Percentiles rank a stretch among this genome's conserved stretches.
Conservation (phyloP, 192 early-diverging fungal genomes). For the Coemansia sp. region DNA sequence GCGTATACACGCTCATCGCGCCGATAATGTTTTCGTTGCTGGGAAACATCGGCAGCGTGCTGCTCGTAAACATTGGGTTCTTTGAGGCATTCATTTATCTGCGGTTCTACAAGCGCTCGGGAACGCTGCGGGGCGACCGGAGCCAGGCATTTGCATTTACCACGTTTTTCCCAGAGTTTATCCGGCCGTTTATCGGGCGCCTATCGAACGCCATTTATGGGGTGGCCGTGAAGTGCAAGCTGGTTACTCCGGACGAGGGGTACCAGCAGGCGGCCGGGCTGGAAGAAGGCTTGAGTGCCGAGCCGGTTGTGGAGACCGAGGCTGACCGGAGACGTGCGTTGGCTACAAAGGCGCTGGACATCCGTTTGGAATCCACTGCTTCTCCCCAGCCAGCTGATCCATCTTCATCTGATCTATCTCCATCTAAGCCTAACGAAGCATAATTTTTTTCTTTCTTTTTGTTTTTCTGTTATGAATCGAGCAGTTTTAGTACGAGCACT, state of each 20-base stretch:
- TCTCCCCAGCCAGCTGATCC: conserved; percentile 6
- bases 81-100: conserved; percentile 78
- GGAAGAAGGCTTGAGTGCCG: conserved; percentile 13
- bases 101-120: conserved; percentile 79
- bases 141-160: conserved; percentile 87
- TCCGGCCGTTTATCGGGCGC: conserved; percentile 29
- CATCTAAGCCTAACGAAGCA: neutral
- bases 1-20: conserved; percentile 41
- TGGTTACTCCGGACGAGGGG: conserved; percentile 42
- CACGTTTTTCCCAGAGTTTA: conserved; percentile 84
- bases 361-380: conserved; percentile 16
- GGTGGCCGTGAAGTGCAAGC: conserved; percentile 20
- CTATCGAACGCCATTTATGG: conserved; percentile 21
- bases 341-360: conserved; percentile 43
- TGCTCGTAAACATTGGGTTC: conserved; percentile 72
- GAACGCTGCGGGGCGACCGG: conserved; percentile 79
- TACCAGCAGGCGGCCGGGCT: conserved; percentile 34
- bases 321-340: conserved; percentile 42
- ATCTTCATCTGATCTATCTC: conserved; percentile 11
- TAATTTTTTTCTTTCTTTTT: conserved; percentile 6
- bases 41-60: conserved; percentile 48
- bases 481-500: neutral
- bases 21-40: conserved; percentile 36
- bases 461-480: neutral
- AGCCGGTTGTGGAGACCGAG: conserved; percentile 16